These are phyloP conservation scores for Apiotrichum montevideense DNA, from an alignment of 1,284 basidiomycete species.

Conservation along the genomic window DNA sequence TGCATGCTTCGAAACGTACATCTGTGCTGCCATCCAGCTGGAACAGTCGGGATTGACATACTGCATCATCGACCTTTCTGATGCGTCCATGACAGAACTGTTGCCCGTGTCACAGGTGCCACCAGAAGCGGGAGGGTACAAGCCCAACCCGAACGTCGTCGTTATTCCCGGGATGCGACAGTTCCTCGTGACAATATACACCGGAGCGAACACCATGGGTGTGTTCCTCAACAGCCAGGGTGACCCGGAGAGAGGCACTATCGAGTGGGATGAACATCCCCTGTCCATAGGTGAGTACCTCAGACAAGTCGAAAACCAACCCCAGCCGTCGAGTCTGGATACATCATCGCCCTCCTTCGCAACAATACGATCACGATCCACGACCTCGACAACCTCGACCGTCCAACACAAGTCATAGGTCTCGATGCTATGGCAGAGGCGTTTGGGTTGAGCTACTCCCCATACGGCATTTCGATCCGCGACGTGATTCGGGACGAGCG, in stretches of 20 bases:
- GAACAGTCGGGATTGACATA: constrained; percentile 55
- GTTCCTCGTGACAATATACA: constrained; percentile 56
- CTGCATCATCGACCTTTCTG: constrained; percentile 68
- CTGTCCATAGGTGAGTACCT: constrained; percentile 61
- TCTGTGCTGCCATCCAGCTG: constrained; percentile 60
- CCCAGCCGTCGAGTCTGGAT: constrained; percentile 72
- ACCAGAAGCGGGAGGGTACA: constrained; percentile 31
- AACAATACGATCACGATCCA: constrained; percentile 76
- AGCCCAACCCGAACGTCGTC: constrained; percentile 62
- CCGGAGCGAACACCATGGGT: constrained; percentile 66
- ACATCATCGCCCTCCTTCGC: constrained; percentile 67
- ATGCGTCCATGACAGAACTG: constrained; percentile 60
- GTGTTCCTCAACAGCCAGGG: constrained; percentile 76
- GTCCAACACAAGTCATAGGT: constrained; percentile 62
- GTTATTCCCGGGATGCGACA: constrained; percentile 65
- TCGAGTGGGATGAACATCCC: constrained; percentile 76
- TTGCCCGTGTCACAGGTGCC: constrained; percentile 69
- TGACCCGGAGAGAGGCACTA: constrained; percentile 79
- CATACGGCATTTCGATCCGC: constrained; percentile 42
- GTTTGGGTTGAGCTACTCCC: constrained; percentile 38
- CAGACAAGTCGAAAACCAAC: not conserved
- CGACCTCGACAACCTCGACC: constrained; percentile 62
- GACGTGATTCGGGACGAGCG: constrained; percentile 40
- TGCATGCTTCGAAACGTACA: constrained; percentile 57
- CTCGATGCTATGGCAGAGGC: constrained; percentile 48